Percentiles rank a stretch among this genome's conserved stretches.
Evolutionary conservation across 768 basidiomycete species (phyloP).

Genomic region (Nidularia pulvinata): DNA sequence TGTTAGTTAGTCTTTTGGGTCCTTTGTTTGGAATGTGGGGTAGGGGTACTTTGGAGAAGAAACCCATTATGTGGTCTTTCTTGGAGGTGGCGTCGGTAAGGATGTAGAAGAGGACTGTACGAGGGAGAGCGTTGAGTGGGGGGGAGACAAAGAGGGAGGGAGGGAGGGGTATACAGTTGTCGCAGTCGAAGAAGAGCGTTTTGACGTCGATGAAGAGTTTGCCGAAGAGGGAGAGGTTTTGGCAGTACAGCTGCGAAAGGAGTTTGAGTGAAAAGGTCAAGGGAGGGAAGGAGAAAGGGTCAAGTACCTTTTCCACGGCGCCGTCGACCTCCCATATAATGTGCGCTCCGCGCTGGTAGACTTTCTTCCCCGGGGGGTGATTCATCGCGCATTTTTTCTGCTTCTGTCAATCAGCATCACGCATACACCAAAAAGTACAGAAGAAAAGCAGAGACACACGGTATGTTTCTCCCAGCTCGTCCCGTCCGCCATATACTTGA

Average conservation of each 20-base stretch:
- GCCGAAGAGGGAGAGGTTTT: constrained; percentile 93
- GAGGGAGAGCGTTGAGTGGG: not conserved
- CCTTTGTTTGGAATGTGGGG: not conserved
- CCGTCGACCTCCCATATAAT: constrained; percentile 98
- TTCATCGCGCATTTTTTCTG: constrained; percentile 68
- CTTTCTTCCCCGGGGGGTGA: constrained; percentile 85
- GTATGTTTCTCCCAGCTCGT: constrained; percentile 69
- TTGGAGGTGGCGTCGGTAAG: constrained; percentile 82
- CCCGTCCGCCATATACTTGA: constrained; percentile 93
- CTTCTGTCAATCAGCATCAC: not conserved
- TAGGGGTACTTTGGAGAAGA: constrained; percentile 57
- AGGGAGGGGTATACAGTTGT: constrained; percentile 62
- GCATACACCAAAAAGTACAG: not conserved
- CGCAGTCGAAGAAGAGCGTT: constrained; percentile 89
- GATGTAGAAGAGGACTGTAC: constrained; percentile 86
- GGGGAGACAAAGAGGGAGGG: not conserved
- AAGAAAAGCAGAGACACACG: constrained; percentile 25
- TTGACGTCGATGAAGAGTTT: constrained; percentile 99
- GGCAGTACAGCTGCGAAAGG: constrained; percentile 81
- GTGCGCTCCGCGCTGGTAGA: constrained; percentile 88
- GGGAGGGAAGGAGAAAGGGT: not conserved
- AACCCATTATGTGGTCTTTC: constrained; percentile 78
- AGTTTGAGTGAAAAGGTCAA: constrained; percentile 2
- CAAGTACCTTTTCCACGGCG: constrained; percentile 71
- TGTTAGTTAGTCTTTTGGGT: not conserved